Evolutionary conservation across 2,329 filamentous ascomycete species (phyloP).

Genomic region (Ceratocystis cubensis): DNA sequence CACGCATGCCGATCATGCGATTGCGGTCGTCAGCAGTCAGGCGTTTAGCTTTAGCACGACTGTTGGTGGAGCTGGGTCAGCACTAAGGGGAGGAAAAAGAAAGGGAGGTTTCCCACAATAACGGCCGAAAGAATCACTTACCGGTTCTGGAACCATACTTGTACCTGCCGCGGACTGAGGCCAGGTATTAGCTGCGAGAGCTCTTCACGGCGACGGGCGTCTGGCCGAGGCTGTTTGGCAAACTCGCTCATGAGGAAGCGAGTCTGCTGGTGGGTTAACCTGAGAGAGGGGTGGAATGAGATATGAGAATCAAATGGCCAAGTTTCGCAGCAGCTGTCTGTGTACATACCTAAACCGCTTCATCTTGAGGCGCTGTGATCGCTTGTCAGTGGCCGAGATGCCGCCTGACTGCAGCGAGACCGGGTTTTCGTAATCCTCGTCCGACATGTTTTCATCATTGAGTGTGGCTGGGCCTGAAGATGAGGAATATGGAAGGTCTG

Average conservation of each 20-base stretch:
- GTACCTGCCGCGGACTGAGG: conserved; percentile 80
- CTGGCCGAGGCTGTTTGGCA: conserved; percentile 83
- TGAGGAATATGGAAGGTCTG: background rate
- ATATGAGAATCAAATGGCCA: background rate
- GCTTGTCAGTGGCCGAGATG: conserved; percentile 42
- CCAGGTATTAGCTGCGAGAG: conserved; percentile 84
- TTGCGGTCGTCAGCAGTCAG: conserved; percentile 58
- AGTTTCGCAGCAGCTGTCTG: background rate
- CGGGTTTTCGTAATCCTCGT: conserved; percentile 27
- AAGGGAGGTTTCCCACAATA: background rate
- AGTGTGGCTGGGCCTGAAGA: conserved; percentile 25
- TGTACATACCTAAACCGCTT: conserved; percentile 62
- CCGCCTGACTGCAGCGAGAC: conserved; percentile 28
- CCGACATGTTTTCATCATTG: conserved; percentile 45
- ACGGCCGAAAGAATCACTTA: conserved; percentile 33
- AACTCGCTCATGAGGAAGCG: conserved; percentile 96
- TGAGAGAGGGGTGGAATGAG: conserved; percentile 29
- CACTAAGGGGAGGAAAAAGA: background rate
- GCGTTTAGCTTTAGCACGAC: conserved; percentile 57
- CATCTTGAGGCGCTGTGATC: conserved; percentile 51
- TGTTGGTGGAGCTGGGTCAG: background rate
- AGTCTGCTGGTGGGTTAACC: conserved; percentile 93
- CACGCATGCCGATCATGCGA: conserved; percentile 59
- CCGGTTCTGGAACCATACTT: conserved; percentile 98
- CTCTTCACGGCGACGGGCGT: conserved; percentile 78